Evolutionary conservation across 495 filamentous ascomycete genomes (phyloP).

Genomic region (Sporormia fimetaria): DNA sequence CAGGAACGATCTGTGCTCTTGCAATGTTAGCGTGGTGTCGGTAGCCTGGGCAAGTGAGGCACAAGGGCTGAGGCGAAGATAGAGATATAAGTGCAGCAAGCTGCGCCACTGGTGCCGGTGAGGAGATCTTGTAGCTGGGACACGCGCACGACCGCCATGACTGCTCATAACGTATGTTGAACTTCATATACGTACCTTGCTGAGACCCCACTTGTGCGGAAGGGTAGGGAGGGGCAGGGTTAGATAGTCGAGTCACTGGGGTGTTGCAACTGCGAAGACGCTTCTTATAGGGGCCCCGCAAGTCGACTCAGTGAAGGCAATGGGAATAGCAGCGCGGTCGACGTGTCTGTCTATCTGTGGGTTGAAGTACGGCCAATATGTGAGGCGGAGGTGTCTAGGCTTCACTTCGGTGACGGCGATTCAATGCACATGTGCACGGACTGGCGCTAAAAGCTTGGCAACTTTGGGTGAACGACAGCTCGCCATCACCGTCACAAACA

Average conservation of each 20-base stretch:
- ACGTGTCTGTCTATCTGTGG: constrained; percentile 21
- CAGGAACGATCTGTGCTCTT: constrained; percentile 1
- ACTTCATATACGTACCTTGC: no score
- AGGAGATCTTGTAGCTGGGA: no score
- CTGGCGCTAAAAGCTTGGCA: constrained; percentile 4
- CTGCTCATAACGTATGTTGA: no score
- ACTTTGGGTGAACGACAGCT: constrained; percentile 6
- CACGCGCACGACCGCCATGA: no score
- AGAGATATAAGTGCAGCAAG: no score
- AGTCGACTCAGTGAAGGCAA: not conserved
- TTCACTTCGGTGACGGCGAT: not conserved
- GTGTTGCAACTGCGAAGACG: no score
- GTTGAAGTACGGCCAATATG: no score
- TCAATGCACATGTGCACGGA: constrained; percentile 3
- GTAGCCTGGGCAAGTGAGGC: constrained; percentile 12
- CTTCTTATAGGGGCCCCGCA: not conserved
- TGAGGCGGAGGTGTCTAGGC: constrained; percentile 4
- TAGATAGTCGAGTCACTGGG: no score
- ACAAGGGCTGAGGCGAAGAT: constrained; percentile 1
- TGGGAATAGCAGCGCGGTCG: not conserved
- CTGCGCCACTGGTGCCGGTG: no score
- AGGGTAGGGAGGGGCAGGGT: no score
- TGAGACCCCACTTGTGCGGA: no score
- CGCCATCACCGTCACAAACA: constrained; percentile 18
- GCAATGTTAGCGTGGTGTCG: constrained; percentile 20